Conservation (phyloP, 2,329 filamentous ascomycete genomes). For the Balansia obtecta region DNA sequence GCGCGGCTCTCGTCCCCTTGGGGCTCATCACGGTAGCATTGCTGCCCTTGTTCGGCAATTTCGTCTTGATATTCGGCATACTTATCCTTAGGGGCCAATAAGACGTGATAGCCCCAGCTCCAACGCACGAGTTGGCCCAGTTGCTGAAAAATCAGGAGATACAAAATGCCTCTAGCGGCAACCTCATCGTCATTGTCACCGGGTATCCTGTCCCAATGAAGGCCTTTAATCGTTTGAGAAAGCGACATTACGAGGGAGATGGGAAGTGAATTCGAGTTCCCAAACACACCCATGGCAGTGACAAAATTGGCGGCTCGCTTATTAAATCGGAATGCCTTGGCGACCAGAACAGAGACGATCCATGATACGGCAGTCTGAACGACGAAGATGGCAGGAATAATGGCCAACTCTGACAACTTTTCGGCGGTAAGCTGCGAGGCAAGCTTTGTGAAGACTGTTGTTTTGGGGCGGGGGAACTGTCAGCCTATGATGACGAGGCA, state of each 20-base stretch:
- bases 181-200: constrained; percentile 95
- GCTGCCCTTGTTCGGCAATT: constrained; percentile 45
- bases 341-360: constrained; percentile 56
- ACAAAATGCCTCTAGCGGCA: constrained; percentile 83
- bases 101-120: constrained; percentile 95
- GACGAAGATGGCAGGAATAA: constrained; percentile 91
- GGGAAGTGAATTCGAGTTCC: constrained; percentile 94
- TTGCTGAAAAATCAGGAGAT: constrained; percentile 94
- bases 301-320: constrained; percentile 88
- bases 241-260: constrained; percentile 93
- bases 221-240: constrained; percentile 77
- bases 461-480: background rate
- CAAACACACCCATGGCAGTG: constrained; percentile 92
- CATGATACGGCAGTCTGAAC: constrained; percentile 84
- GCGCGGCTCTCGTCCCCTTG: constrained; percentile 31
- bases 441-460: constrained; percentile 83
- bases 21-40: constrained; percentile 33
- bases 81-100: constrained; percentile 73
- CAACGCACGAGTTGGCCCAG: constrained; percentile 88
- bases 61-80: constrained; percentile 52
- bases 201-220: constrained; percentile 87
- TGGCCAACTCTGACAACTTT: constrained; percentile 77
- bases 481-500: too few species aligned
- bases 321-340: constrained; percentile 66
- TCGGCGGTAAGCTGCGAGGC: constrained; percentile 87